Conservation (phyloP, 1,139 yeast genomes). For the Diutina rugosa region DNA sequence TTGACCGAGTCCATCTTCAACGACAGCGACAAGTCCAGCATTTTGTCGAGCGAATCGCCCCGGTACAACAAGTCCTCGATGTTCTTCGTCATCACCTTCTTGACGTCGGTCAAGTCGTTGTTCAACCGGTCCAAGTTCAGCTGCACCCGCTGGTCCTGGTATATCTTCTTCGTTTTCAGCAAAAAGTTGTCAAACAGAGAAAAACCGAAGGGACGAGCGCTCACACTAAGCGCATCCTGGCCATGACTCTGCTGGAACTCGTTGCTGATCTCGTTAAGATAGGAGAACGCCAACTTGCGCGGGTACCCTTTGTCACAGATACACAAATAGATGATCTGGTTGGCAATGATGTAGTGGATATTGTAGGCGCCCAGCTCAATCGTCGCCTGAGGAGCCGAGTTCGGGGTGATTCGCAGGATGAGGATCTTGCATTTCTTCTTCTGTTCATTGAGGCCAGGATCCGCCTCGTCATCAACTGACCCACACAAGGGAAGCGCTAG, state of each 20-base stretch:
- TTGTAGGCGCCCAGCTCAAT: conserved; percentile 66
- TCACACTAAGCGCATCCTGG: conserved; percentile 45
- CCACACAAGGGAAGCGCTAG: conserved; percentile 80
- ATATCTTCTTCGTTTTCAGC: conserved; percentile 76
- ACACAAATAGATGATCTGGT: conserved; percentile 61
- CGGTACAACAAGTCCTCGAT: conserved; percentile 89
- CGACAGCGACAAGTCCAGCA: conserved; percentile 79
- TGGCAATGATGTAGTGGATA: conserved; percentile 60
- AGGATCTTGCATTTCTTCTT: conserved; percentile 77
- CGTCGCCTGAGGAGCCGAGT: conserved; percentile 78
- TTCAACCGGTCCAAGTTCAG: conserved; percentile 77
- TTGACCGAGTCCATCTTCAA: conserved; percentile 76
- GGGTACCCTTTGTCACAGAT: conserved; percentile 75
- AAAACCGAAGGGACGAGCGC: conserved; percentile 79
- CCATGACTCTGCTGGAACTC: conserved; percentile 81
- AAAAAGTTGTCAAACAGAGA: conserved; percentile 75
- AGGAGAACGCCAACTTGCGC: conserved; percentile 78
- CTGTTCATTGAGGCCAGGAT: conserved; percentile 48
- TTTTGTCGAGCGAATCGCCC: conserved; percentile 86
- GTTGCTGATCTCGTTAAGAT: conserved; percentile 64
- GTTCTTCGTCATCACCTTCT: conserved; percentile 89
- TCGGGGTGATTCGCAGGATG: conserved; percentile 62
- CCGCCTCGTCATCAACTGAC: conserved; percentile 76
- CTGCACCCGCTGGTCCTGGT: conserved; percentile 86
- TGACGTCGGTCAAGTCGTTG: conserved; percentile 83